Conservation (phyloP, 108 stramenopile genomes). For the Stephanodiscus minutulus region DNA sequence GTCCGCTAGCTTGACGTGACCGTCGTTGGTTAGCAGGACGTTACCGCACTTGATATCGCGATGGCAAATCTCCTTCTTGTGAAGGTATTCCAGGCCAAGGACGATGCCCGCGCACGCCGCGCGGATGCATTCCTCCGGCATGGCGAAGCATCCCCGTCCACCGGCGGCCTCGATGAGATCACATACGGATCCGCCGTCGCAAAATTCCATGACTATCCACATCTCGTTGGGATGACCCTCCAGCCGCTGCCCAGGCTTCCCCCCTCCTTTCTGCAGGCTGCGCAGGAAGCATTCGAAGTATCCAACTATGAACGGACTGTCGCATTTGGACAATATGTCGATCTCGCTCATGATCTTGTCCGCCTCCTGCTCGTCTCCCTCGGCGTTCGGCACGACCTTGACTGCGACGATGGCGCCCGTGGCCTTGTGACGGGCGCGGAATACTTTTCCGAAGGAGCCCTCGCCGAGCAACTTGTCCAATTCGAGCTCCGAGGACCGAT, state of each 20-base stretch:
- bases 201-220: constrained; percentile 97
- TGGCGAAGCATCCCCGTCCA: constrained; percentile 53
- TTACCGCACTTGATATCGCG: constrained; percentile 97
- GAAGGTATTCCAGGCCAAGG: constrained; percentile 90
- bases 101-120: constrained; percentile 87
- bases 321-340: constrained; percentile 83
- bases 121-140: constrained; percentile 80
- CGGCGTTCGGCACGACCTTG: constrained; percentile 79
- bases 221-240: constrained; percentile 51
- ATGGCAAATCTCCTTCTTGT: constrained; percentile 90
- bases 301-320: constrained; percentile 90
- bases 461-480: constrained; percentile 73
- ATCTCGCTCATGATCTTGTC: constrained; percentile 89
- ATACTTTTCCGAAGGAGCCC: constrained; percentile 93
- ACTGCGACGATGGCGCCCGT: constrained; percentile 87
- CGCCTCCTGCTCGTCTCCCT: no score
- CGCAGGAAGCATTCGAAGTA: constrained; percentile 86
- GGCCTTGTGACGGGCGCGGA: constrained; percentile 76
- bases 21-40: constrained; percentile 86
- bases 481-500: constrained; percentile 32
- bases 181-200: constrained; percentile 85
- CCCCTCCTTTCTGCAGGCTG: constrained; percentile 30
- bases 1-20: constrained; percentile 91
- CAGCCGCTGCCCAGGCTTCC: background rate
- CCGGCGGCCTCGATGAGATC: constrained; percentile 82